A percentile compares a stretch with the other conserved stretches of the same genome.
phyloP scores from a whole-genome alignment of 1,284 basidiomycete genomes.

The Amylostereum areolatum region DNA sequence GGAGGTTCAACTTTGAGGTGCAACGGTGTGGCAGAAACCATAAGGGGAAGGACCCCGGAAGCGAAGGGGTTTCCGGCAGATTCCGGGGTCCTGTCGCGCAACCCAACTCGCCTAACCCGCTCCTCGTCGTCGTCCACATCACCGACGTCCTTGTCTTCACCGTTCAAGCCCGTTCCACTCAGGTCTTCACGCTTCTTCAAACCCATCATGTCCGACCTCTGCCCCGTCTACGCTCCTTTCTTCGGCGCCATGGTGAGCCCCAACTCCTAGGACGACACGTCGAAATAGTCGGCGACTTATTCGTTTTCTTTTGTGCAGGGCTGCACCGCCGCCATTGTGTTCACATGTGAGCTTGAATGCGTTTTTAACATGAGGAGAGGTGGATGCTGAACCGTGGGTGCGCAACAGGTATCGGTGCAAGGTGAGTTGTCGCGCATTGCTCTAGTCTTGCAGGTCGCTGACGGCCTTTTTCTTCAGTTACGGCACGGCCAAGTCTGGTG shows the following conservation, averaged over 20 bases:
- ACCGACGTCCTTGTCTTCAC: background rate
- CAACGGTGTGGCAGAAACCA: no score
- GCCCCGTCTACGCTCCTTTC: constrained; percentile 94
- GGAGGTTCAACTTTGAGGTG: no score
- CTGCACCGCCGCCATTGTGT: constrained; percentile 94
- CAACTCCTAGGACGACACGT: background rate
- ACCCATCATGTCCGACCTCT: constrained; percentile 76
- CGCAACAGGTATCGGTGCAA: constrained; percentile 61
- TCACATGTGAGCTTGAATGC: constrained; percentile 74
- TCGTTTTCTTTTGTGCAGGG: constrained; percentile 46
- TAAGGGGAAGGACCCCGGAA: no score
- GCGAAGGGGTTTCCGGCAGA: no score
- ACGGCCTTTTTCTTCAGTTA: constrained; percentile 41
- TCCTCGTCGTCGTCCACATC: background rate
- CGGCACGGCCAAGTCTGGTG: constrained; percentile 98
- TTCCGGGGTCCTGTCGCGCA: no score
- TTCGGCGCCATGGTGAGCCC: constrained; percentile 88
- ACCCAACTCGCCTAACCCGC: no score
- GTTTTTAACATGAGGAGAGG: background rate
- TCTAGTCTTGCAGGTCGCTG: background rate
- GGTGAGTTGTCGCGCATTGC: constrained; percentile 34
- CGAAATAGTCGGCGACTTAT: constrained; percentile 8
- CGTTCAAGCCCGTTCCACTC: background rate
- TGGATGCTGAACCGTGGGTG: constrained; percentile 3
- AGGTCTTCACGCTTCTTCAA: background rate